phyloP scores from a whole-genome alignment of 805 yeast species.

The Kurtzmaniella cleridarum region DNA sequence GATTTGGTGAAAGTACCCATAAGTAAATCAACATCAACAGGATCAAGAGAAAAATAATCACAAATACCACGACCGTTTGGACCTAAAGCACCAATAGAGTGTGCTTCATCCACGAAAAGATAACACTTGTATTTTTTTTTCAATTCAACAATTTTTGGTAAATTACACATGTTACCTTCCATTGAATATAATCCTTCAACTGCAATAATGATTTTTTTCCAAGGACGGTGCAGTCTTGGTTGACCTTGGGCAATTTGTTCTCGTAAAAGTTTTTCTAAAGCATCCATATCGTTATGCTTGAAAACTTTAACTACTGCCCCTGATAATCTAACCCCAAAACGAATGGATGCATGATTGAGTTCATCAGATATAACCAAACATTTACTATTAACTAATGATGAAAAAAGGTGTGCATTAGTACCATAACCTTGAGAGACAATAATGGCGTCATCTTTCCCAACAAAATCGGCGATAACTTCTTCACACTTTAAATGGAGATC shows the following conservation, averaged over 20 bases:
- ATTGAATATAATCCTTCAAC: conserved; percentile 90
- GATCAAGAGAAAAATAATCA: conserved; percentile 81
- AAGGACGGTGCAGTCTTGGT: conserved; percentile 92
- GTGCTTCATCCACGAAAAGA: conserved; percentile 94
- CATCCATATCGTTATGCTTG: conserved; percentile 85
- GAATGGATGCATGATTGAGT: conserved; percentile 89
- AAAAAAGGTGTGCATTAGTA: conserved; percentile 85
- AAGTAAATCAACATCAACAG: conserved; percentile 71
- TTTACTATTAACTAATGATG: conserved; percentile 77
- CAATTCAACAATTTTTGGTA: conserved; percentile 68
- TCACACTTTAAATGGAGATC: conserved; percentile 75
- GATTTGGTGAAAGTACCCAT: conserved; percentile 99
- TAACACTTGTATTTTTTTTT: conserved; percentile 84
- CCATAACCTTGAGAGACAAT: conserved; percentile 93
- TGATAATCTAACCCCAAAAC: conserved; percentile 89
- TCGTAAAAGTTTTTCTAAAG: conserved; percentile 69
- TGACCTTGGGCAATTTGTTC: conserved; percentile 91
- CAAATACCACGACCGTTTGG: conserved; percentile 92
- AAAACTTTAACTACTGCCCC: conserved; percentile 92
- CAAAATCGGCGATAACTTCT: conserved; percentile 69
- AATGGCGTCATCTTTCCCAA: conserved; percentile 86
- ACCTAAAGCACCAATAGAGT: conserved; percentile 98
- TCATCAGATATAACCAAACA: conserved; percentile 92
- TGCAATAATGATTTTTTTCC: conserved; percentile 81
- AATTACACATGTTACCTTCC: conserved; percentile 87